These are phyloP conservation scores for Saitozyma sp. DNA, from an alignment of 768 basidiomycete species.

Conservation along the genomic window DNA sequence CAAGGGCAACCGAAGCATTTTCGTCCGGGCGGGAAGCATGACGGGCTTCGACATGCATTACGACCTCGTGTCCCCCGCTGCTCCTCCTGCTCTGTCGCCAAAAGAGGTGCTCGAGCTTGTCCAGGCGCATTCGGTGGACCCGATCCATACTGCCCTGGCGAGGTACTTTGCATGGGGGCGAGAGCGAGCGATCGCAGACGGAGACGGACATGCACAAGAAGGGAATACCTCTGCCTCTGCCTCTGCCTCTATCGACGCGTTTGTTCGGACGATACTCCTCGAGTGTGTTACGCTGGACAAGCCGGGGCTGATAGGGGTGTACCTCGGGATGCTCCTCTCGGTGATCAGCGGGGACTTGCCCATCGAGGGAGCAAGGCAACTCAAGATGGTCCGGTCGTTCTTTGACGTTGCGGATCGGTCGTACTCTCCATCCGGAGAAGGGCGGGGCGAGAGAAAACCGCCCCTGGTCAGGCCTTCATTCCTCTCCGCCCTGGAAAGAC, in stretches of 20 bases:
- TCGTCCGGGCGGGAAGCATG: slow-evolving; percentile 81
- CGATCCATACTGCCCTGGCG: slow-evolving; percentile 54
- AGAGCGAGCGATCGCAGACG: too few species aligned
- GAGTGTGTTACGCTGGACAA: slow-evolving; percentile 93
- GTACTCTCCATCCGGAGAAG: too few species aligned
- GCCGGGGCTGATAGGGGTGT: slow-evolving; percentile 70
- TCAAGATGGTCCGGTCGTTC: slow-evolving; percentile 22
- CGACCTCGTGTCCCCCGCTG: slow-evolving; percentile 76
- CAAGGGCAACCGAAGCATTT: slow-evolving; percentile 84
- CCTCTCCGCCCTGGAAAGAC: slow-evolving; percentile 11
- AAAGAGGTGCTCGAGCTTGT: slow-evolving; percentile 82
- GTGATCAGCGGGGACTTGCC: slow-evolving; percentile 19
- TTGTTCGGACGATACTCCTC: slow-evolving; percentile 53
- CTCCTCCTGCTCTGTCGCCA: slow-evolving; percentile 66
- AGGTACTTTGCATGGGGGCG: too few species aligned
- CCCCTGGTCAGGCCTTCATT: slow-evolving; percentile 10
- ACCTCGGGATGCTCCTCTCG: slow-evolving; percentile 73
- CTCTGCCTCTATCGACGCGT: slow-evolving; percentile 15
- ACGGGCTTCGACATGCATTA: slow-evolving; percentile 75
- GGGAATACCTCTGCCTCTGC: neutral
- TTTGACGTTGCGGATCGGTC: slow-evolving; percentile 6
- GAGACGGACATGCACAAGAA: too few species aligned
- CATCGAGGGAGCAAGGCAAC: slow-evolving; percentile 17
- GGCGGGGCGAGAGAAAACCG: slow-evolving; percentile 15
- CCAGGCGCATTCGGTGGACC: slow-evolving; percentile 79